Evolutionary conservation across 495 filamentous ascomycete species (phyloP).

Genomic region (Parmelia sp.): DNA sequence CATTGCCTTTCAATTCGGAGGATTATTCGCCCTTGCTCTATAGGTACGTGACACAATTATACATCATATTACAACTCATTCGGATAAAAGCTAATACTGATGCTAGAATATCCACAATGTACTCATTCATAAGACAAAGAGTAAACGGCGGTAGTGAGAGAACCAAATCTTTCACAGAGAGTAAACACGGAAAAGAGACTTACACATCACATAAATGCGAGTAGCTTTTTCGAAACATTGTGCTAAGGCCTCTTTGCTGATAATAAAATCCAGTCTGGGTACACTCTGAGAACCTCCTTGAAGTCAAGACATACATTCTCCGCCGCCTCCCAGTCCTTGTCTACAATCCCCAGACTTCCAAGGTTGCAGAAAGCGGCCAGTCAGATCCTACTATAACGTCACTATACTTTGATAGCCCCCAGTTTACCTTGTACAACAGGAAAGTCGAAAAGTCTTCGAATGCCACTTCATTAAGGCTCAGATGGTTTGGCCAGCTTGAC

Average conservation of each 20-base stretch:
- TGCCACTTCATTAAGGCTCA: conserved; percentile 74
- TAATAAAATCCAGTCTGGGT: conserved; percentile 66
- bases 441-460: conserved; percentile 75
- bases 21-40: conserved; percentile 86
- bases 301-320: conserved; percentile 91
- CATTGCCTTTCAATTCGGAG: conserved; percentile 90
- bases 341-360: conserved; percentile 80
- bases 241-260: conserved; percentile 57
- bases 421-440: conserved; percentile 75
- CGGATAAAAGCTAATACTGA: not conserved
- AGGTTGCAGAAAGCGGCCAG: conserved; percentile 65
- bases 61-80: not conserved
- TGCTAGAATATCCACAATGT: conserved; percentile 76
- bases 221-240: conserved; percentile 43
- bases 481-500: conserved; percentile 85
- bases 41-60: conserved; percentile 36
- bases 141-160: conserved; percentile 52
- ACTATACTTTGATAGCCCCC: conserved; percentile 86
- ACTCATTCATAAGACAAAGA: conserved; percentile 82
- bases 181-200: conserved; percentile 49
- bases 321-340: conserved; percentile 84
- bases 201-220: conserved; percentile 89
- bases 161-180: conserved; percentile 36
- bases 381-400: conserved; percentile 89
- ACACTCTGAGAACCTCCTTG: conserved; percentile 85